Evolutionary conservation across 345 rosid species (phyloP), one percentile per base, ranked within the genome.

Genomic region (Aethionema arabicum): DNA sequence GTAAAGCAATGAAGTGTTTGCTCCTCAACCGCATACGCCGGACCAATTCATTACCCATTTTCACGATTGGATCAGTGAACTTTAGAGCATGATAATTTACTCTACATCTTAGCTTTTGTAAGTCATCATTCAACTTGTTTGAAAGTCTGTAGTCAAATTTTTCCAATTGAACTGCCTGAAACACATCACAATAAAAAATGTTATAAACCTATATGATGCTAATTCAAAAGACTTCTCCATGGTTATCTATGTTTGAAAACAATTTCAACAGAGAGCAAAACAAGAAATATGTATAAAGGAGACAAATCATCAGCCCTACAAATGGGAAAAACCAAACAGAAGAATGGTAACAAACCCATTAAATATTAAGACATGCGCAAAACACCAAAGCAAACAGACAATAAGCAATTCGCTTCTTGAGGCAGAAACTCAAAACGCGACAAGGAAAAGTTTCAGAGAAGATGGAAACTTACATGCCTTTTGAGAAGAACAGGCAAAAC

Each of bases 401-500:
- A 13, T 59, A 40, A 4, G 44, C 40, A 38, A 38, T 32, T 50
- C 40, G 12, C 55, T 36, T 51, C 61, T 4, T 2, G 9, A 6
- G 41, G 6, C n/a, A 13, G 14, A 9, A 21, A 5, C n/a, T 7
- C 31, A 43, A 41, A 59, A 44, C 7, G 41, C 40, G 14, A 66
- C 2, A 39, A 7, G 46, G n/a, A 57, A 53, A 70, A 48, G 67
- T 15, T 63, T 46, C 8, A 53, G 61, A 70, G 75, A 79, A 68
- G 73, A 62, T 50, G 68, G 47, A 78, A 78, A 90, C 99, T 87
- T 95, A 95, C 97, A 86, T 95, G 99, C 96, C 95, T 90, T 93
- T 86, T 93, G 87, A 77, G 79, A 75, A 93, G 97, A 76, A 83
- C 91, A 47, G 99, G 97, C 58, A 86, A 68, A n/a, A 93, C 95